Evolutionary conservation across 208 protist genomes (phyloP).

Genomic region (Acanthamoeba lenticulata): DNA sequence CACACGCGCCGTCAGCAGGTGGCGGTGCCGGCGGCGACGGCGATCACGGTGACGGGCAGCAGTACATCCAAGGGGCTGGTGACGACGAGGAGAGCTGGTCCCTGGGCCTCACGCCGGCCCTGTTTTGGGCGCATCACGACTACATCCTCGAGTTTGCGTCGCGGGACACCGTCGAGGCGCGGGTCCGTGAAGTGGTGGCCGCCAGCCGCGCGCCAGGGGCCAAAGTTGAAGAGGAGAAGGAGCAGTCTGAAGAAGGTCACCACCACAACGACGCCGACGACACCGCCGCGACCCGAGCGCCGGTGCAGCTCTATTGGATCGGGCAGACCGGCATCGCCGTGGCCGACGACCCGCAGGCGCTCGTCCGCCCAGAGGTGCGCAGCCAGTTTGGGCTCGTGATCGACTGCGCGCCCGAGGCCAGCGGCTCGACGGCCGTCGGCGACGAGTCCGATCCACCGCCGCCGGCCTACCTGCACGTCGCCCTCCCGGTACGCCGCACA

Average conservation of each 20-base stretch:
- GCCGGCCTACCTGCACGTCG: neutral
- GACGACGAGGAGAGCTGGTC: constrained; percentile 60
- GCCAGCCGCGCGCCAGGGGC: neutral
- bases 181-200: neutral
- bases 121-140: constrained; percentile 58
- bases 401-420: neutral
- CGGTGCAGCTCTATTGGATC: neutral
- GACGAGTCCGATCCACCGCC: too few relatives aligned
- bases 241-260: neutral
- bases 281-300: neutral
- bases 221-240: neutral
- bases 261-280: too few relatives aligned
- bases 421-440: neutral
- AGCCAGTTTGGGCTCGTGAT: neutral
- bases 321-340: neutral
- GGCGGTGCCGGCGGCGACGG: too few relatives aligned
- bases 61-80: constrained; percentile 52
- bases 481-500: neutral
- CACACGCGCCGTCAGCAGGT: neutral
- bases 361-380: neutral
- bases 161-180: constrained; percentile 11
- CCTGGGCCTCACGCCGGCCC: constrained; percentile 13
- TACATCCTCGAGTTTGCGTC: constrained; percentile 26
- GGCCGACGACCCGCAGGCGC: neutral
- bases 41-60: neutral